These are phyloP conservation scores for Penicillium janthinellum DNA, from an alignment of 2,329 filamentous ascomycete genomes.

Conservation along the genomic window DNA sequence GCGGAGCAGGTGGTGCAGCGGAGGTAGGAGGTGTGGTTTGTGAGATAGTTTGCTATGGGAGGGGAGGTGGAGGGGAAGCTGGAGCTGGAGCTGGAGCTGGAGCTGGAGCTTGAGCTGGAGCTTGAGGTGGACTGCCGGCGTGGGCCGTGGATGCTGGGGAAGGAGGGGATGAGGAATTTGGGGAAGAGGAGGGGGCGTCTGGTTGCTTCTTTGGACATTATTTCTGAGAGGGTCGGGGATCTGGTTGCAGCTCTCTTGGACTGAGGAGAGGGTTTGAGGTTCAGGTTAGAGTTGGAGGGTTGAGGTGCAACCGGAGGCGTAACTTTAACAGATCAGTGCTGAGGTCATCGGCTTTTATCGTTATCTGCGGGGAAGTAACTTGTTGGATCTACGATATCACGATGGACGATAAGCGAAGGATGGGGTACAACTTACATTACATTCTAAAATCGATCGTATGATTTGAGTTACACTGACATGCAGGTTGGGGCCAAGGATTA, in stretches of 20 bases:
- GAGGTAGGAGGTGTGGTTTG: slow-evolving; percentile 56
- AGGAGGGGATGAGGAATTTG: slow-evolving; percentile 53
- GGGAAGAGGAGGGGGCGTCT: slow-evolving; percentile 47
- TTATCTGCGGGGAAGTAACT: neutral
- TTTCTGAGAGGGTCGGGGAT: neutral
- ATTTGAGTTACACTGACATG: neutral
- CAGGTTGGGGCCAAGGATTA: neutral
- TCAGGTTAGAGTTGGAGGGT: neutral
- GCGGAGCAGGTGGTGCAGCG: slow-evolving; percentile 61
- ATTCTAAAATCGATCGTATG: neutral
- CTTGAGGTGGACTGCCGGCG: neutral
- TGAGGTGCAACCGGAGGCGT: neutral
- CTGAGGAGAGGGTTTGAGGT: neutral
- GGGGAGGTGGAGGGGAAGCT: slow-evolving; percentile 7
- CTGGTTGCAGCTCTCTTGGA: too few relatives aligned
- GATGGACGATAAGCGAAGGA: neutral
- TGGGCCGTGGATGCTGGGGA: slow-evolving; percentile 40
- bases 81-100: neutral
- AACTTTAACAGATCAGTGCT: neutral
- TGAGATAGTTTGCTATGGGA: slow-evolving; percentile 40
- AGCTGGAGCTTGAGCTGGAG: neutral
- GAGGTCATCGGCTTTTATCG: slow-evolving; percentile 6
- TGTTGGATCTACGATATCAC: neutral
- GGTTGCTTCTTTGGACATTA: slow-evolving; percentile 22
- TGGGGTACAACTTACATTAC: neutral